phyloP scores from a whole-genome alignment of 805 yeast genomes.

The Starmerella vaccinii region DNA sequence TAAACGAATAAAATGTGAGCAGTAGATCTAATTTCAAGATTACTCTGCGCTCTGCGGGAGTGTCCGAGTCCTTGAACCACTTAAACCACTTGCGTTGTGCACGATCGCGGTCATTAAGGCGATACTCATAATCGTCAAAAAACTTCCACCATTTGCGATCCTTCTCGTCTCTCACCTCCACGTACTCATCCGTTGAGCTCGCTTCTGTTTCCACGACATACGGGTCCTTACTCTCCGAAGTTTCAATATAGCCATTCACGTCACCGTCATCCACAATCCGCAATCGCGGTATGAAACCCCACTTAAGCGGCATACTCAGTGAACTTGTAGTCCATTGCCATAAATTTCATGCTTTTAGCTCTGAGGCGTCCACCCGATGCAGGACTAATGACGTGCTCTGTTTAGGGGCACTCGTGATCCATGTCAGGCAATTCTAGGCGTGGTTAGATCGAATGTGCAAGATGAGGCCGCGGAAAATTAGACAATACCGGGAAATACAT shows the following conservation, averaged over 20 bases:
- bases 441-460: too few species aligned
- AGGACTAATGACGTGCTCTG: too few species aligned
- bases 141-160: conserved; percentile 35
- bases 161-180: conserved; percentile 19
- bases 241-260: not conserved
- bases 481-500: too few species aligned
- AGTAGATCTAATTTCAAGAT: conserved; percentile 46
- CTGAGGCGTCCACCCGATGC: too few species aligned
- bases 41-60: conserved; percentile 40
- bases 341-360: too few species aligned
- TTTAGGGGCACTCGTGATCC: too few species aligned
- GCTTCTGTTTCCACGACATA: not conserved
- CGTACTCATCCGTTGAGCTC: not conserved
- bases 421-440: too few species aligned
- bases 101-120: conserved; percentile 31
- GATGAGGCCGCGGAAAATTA: too few species aligned
- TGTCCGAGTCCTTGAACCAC: conserved; percentile 45
- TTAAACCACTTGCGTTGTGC: conserved; percentile 39
- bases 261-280: not conserved
- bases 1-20: conserved; percentile 42
- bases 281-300: conserved; percentile 3
- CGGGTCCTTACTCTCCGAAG: not conserved
- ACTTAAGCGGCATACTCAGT: not conserved
- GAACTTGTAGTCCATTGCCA: too few species aligned
- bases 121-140: conserved; percentile 52